Base-by-base conservation (phyloP, 2,329 filamentous ascomycete genomes). In the Pseudocercospora crystallina region DNA sequence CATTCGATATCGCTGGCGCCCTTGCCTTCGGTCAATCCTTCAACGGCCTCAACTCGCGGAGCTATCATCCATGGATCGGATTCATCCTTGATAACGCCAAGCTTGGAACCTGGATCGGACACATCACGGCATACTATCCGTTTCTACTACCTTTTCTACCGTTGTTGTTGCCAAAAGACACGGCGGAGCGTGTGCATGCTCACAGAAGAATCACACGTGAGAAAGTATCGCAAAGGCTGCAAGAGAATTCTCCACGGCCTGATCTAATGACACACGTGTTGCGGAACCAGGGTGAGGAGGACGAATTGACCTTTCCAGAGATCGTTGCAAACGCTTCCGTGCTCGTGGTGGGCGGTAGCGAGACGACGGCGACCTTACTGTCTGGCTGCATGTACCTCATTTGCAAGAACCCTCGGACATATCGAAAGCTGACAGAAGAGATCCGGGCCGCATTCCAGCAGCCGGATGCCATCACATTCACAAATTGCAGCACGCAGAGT, bases 341-440 rank as follows among this genome's bases (percentile, higher is more conserved):
- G 9, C 86, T 87, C 82, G 68, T 76, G 51, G 78, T 85, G 57
- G 88, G 88, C 1, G 88, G 88, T 2, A 85, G 81, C 5, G 88
- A 91, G 68, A 91, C 87, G 1, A 90, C 87, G 0, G 87, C 85
- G 37, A 90, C 90, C 60, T 81, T 80, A 2, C 76, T 90, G 0
- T 79, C 80, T 2, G 77, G 83, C 5, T 79, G 89, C 0, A 87
- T 90, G 58, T 91, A 90, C 70, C 84, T 83, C 65, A 70, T 90
- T 2, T 74, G 90, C 30, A 83, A 83, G 62, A 81, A 83, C 60
- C 83, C 83, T 0, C 32, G 57, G 0, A 75, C 75, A 9, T 77
- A 86, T 48, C 62, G 66, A 2, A 76, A 76, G 33, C 71, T 89
- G 41, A 76, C 78, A 57, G 61, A 70, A 2, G 86, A 90, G 64